Conservation (phyloP, 2,329 filamentous ascomycete genomes). For the Scedosporium boydii region DNA sequence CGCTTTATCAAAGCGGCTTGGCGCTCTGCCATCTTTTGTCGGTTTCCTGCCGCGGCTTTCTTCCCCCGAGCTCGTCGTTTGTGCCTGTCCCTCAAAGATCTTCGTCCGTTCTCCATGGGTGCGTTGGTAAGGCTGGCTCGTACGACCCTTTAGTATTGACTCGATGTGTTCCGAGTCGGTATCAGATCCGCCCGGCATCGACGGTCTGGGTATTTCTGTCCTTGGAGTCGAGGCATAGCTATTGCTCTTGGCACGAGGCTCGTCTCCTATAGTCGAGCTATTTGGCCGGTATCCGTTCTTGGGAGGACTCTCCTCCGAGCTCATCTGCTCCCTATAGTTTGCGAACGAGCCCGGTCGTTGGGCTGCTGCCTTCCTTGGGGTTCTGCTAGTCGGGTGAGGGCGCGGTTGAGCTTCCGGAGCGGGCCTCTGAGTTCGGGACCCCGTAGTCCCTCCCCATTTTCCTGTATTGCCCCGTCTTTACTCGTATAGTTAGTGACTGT, state of each 20-base stretch:
- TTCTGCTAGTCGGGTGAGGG: slow-evolving; percentile 2
- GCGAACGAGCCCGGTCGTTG: slow-evolving; percentile 1
- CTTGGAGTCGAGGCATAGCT: slow-evolving; percentile 36
- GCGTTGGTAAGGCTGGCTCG: slow-evolving; percentile 30
- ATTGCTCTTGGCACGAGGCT: slow-evolving; percentile 38
- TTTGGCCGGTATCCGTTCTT: slow-evolving; percentile 40
- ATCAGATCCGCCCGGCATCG: background rate
- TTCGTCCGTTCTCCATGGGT: slow-evolving; percentile 50
- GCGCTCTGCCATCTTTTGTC: background rate
- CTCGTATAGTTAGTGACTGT: background rate
- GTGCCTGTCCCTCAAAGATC: slow-evolving; percentile 35
- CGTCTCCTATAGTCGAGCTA: slow-evolving; percentile 39
- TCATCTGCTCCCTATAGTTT: background rate
- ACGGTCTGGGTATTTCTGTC: background rate
- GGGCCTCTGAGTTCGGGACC: slow-evolving; percentile 2
- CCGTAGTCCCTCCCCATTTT: background rate
- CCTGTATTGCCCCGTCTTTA: slow-evolving; percentile 1
- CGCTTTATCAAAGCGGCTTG: background rate
- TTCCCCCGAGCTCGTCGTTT: background rate
- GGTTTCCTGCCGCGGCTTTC: background rate
- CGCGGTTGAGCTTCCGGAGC: background rate
- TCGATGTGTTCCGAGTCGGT: slow-evolving; percentile 5
- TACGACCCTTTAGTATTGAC: background rate
- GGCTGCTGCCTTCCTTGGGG: background rate
- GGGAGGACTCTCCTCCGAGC: slow-evolving; percentile 14